A percentile compares a stretch with the other conserved stretches of the same genome.
These are phyloP conservation scores for Microbotryum silenes-acaulis DNA, from an alignment of 1,284 basidiomycete genomes.

Conservation along the genomic window DNA sequence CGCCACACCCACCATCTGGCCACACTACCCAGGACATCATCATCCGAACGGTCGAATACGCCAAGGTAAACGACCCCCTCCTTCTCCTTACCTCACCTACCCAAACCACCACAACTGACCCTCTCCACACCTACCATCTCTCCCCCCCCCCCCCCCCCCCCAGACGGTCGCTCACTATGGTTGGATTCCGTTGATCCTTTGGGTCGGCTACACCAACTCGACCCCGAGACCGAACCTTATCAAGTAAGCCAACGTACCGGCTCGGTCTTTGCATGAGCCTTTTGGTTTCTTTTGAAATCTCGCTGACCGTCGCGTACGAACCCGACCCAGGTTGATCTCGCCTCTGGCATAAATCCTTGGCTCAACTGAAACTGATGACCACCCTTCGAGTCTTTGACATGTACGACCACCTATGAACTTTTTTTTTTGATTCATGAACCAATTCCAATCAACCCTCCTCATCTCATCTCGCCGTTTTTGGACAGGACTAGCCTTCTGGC, in stretches of 20 bases:
- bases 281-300: too few species aligned
- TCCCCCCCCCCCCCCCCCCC: too few species aligned
- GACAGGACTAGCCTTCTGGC: too few species aligned
- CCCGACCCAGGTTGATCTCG: too few species aligned
- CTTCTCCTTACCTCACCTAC: neutral
- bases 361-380: too few species aligned
- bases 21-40: conserved; percentile 58
- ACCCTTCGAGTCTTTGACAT: too few species aligned
- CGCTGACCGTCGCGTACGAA: neutral
- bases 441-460: too few species aligned
- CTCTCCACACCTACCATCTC: neutral
- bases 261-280: too few species aligned
- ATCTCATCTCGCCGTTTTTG: too few species aligned
- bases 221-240: conserved; percentile 33
- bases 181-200: conserved; percentile 91
- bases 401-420: too few species aligned
- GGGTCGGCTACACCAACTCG: conserved; percentile 65
- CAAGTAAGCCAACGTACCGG: conserved; percentile 6
- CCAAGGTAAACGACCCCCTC: conserved; percentile 52
- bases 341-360: too few species aligned
- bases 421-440: too few species aligned
- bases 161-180: conserved; percentile 82
- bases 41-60: conserved; percentile 64
- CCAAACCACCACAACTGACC: conserved; percentile 1
- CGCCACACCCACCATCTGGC: neutral